phyloP scores from a whole-genome alignment of 169 alveolate genomes.

The Plasmodium cynomolgi region DNA sequence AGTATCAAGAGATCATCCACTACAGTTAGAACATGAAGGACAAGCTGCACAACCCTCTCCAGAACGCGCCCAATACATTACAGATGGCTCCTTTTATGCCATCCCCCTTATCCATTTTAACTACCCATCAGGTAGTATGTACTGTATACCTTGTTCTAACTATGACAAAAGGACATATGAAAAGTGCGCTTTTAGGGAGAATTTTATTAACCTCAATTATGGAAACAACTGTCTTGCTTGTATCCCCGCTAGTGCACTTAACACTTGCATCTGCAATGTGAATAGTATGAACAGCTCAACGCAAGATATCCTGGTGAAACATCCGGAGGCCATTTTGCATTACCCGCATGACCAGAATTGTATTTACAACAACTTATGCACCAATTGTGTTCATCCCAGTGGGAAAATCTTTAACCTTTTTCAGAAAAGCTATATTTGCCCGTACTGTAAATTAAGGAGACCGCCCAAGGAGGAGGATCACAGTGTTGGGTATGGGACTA shows the following conservation, averaged over 20 bases:
- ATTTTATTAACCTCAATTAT: constrained; percentile 26
- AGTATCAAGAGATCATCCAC: not conserved
- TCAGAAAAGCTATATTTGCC: constrained; percentile 1
- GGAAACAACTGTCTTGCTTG: constrained; percentile 38
- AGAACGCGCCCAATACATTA: constrained; percentile 10
- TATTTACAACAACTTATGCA: not conserved
- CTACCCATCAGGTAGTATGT: constrained; percentile 37
- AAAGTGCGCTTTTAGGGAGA: constrained; percentile 3
- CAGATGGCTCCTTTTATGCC: constrained; percentile 10
- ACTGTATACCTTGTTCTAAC: constrained; percentile 26
- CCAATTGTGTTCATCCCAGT: not conserved
- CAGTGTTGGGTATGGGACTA: not conserved
- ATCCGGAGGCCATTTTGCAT: not conserved
- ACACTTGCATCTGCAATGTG: constrained; percentile 11
- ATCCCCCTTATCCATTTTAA: constrained; percentile 39
- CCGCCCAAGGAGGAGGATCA: not conserved
- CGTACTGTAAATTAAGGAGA: constrained; percentile 12
- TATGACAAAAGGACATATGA: constrained; percentile 26
- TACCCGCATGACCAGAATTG: not conserved
- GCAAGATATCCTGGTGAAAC: not conserved
- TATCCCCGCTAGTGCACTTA: constrained; percentile 24
- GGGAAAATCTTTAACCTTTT: not conserved
- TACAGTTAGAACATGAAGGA: not conserved
- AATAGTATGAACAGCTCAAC: not conserved
- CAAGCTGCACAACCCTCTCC: not conserved